Base-by-base conservation (phyloP, 1,284 basidiomycete genomes). In the Cryptococcus sp. region DNA sequence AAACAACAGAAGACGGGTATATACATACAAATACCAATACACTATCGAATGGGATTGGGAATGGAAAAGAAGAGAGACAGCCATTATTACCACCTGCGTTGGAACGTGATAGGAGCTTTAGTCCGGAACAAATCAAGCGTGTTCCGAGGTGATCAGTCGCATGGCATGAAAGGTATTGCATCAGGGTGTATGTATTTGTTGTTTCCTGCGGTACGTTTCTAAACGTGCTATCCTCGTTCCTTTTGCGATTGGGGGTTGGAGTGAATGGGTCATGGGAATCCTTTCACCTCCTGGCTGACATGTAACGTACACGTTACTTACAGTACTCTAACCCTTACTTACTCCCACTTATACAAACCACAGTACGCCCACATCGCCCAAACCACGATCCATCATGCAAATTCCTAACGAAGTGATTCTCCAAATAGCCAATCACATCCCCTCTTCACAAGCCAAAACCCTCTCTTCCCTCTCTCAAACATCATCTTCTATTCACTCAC, bases 371-470 rank as follows among this genome's bases (percentile, higher is more conserved):
- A n/a, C n/a, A n/a, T n/a, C n/a, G n/a, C n/a, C n/a, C 11, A 28
- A 39, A 39, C 36, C 14, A 39, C 18, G 9, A 19, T 5, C 45
- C 13, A 36, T n/a, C 25, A 46, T 46, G 45, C 13, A 14, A 9
- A 16, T 53, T 25, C 41, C 49, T 14, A 36, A 42, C 7, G 52
- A 54, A 37, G 21, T 50, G 11, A 32, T 43, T 18, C 18, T 49
- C 4, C 44, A 45, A n/a, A 28, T 54, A 22, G 48, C 37, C n/a
- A n/a, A 36, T 7, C 36, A 50, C 10, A 11, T 50, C 13, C 36
- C 36, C 14, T 39, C 14, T 4, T 19, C 16, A 5, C 14, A 39
- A 16, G 36, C 36, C 14, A 39, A 39, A 19, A 39, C 36, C 36
- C 36, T 39, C 36, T 16, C 36, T 19, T 39, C 36, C 36, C 18